These are phyloP conservation scores for Amaranthus tricolor DNA, from an alignment of 179 eudicot genomes.

Conservation along the genomic window DNA sequence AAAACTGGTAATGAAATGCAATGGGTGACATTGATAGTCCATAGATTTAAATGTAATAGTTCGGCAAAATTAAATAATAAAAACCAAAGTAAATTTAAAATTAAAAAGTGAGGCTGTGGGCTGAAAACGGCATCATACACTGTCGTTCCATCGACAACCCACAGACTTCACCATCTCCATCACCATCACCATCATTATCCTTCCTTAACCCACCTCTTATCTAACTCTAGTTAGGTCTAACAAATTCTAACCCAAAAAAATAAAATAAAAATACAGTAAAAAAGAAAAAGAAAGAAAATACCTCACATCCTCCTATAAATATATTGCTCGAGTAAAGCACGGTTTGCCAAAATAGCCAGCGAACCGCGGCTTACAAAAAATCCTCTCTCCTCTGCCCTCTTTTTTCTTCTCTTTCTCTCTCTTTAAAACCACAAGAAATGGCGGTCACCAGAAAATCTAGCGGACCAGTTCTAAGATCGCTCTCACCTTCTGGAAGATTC, in stretches of 20 bases:
- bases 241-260: constrained; percentile 25
- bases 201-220: constrained; percentile 23
- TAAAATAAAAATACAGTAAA: neutral
- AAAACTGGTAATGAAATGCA: no score
- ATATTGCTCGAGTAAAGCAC: constrained; percentile 37
- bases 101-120: no score
- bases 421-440: constrained; percentile 32
- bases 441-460: constrained; percentile 40
- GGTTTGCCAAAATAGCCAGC: constrained; percentile 64
- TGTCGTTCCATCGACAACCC: constrained; percentile 25
- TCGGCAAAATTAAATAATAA: no score
- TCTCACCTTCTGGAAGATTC: constrained; percentile 64
- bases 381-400: constrained; percentile 22
- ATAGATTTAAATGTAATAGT: no score
- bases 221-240: constrained; percentile 39
- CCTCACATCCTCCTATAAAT: constrained; percentile 46
- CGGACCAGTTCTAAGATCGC: constrained; percentile 49
- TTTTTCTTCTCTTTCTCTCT: neutral
- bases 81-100: no score
- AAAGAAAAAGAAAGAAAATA: neutral
- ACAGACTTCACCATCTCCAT: constrained; percentile 21
- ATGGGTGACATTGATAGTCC: no score
- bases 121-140: constrained; percentile 5
- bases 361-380: constrained; percentile 37
- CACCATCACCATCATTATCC: neutral